A percentile compares a stretch with the other conserved stretches of the same genome.
Conservation (phyloP, 768 basidiomycete species). For the Leucocoprinus sp. region DNA sequence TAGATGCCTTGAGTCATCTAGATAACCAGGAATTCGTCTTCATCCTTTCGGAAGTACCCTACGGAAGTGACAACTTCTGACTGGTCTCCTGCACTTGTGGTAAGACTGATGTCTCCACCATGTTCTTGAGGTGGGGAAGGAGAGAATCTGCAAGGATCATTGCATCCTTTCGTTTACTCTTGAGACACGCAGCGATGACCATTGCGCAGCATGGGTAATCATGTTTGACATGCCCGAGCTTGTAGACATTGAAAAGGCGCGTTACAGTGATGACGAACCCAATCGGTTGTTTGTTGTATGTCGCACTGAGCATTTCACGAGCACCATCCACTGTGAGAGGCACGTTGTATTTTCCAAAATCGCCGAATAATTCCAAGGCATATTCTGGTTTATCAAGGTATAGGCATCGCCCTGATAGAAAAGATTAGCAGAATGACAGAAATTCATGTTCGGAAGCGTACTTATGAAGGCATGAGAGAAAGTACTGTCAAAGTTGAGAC, state of each 20-base stretch:
- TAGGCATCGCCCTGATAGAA: constrained; percentile 47
- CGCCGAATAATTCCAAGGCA: constrained; percentile 51
- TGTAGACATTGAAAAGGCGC: constrained; percentile 47
- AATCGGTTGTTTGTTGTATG: constrained; percentile 40
- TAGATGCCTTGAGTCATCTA: too few relatives aligned
- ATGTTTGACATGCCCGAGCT: constrained; percentile 41
- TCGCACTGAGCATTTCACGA: constrained; percentile 48
- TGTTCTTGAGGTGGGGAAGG: constrained; percentile 26
- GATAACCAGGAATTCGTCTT: constrained; percentile 21
- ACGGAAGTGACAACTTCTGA: constrained; percentile 17
- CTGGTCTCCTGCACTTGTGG: constrained; percentile 7
- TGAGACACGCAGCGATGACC: constrained; percentile 47
- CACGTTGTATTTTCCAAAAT: constrained; percentile 55
- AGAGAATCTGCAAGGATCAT: constrained; percentile 33
- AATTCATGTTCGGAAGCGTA: constrained; percentile 25
- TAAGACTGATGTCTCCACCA: constrained; percentile 15
- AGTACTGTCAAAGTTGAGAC: constrained; percentile 27
- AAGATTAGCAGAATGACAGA: neutral
- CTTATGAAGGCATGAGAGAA: constrained; percentile 46
- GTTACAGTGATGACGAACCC: constrained; percentile 40
- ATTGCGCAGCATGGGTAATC: constrained; percentile 53
- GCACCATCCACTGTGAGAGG: constrained; percentile 42
- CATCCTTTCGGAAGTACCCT: constrained; percentile 23
- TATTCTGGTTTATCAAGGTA: constrained; percentile 47
- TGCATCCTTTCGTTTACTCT: constrained; percentile 32